Percentiles rank a stretch among this genome's conserved stretches.
phyloP scores from a whole-genome alignment of 2,329 filamentous ascomycete species.

The Apiospora kogelbergensis region DNA sequence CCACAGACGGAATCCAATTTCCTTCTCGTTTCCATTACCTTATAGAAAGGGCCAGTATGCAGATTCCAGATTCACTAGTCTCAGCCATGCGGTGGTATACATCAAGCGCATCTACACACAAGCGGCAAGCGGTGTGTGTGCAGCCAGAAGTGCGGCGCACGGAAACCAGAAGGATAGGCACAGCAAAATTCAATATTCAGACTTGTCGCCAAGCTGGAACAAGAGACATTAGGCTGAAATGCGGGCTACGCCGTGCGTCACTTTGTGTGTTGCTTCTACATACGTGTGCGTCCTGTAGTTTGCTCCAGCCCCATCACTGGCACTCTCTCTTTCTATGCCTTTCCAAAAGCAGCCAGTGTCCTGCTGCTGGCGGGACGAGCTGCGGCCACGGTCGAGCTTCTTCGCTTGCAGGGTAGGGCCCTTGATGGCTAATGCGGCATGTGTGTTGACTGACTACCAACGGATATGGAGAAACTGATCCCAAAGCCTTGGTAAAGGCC shows the following conservation, averaged over 20 bases:
- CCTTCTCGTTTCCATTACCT: background rate
- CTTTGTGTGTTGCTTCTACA: background rate
- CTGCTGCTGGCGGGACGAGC: background rate
- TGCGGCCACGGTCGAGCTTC: background rate
- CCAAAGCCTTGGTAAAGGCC: background rate
- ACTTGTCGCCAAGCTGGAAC: background rate
- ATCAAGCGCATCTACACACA: background rate
- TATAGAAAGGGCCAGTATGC: background rate
- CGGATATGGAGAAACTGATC: background rate
- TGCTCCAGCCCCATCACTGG: background rate
- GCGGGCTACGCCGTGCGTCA: background rate
- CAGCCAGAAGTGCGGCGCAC: background rate
- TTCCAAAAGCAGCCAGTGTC: background rate
- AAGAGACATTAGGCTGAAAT: slow-evolving; percentile 2
- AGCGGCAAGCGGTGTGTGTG: background rate
- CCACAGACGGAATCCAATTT: background rate
- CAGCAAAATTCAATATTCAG: background rate
- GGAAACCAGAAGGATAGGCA: background rate
- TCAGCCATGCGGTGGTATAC: background rate
- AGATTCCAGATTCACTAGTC: background rate
- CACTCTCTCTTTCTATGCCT: background rate
- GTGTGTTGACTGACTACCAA: background rate
- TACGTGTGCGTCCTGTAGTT: background rate
- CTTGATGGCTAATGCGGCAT: background rate
- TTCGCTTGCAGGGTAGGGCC: background rate